These are phyloP conservation scores for Quercus variabilis DNA, from an alignment of 306 rosid genomes.

Conservation along the genomic window DNA sequence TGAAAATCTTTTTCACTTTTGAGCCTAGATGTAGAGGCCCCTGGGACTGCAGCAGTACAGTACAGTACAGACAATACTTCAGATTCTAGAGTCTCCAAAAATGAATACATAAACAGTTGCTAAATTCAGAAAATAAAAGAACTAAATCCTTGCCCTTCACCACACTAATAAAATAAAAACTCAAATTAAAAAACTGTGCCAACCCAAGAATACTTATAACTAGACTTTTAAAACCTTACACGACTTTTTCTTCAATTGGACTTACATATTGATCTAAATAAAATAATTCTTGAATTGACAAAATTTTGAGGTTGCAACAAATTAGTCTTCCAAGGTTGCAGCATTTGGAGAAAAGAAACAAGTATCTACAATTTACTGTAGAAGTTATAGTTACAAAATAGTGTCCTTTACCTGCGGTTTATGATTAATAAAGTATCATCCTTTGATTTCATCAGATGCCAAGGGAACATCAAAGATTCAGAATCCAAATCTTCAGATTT, in stretches of 20 bases:
- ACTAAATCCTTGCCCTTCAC: neutral
- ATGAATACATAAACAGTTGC: neutral
- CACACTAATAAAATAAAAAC: neutral
- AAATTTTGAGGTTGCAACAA: too few species aligned
- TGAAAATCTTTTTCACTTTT: too few species aligned
- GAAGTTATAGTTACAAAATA: neutral
- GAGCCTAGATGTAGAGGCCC: too few species aligned
- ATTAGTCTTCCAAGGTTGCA: too few species aligned
- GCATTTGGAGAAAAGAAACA: neutral
- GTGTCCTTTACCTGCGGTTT: conserved; percentile 56
- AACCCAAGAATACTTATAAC: too few species aligned
- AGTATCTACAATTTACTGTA: neutral
- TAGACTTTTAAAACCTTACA: too few species aligned
- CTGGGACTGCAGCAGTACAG: too few species aligned
- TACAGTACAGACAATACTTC: neutral
- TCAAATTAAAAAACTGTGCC: too few species aligned
- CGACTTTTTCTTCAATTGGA: too few species aligned
- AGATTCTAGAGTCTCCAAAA: neutral
- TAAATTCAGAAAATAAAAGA: neutral
- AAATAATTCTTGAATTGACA: too few species aligned
- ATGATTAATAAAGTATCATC: conserved; percentile 55
- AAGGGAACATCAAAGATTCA: conserved; percentile 62
- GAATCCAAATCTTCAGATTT: conserved; percentile 49
- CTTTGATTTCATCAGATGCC: conserved; percentile 73
- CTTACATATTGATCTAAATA: too few species aligned